phyloP scores from a whole-genome alignment of 2,329 filamentous ascomycete species.

The Botrytis elliptica region DNA sequence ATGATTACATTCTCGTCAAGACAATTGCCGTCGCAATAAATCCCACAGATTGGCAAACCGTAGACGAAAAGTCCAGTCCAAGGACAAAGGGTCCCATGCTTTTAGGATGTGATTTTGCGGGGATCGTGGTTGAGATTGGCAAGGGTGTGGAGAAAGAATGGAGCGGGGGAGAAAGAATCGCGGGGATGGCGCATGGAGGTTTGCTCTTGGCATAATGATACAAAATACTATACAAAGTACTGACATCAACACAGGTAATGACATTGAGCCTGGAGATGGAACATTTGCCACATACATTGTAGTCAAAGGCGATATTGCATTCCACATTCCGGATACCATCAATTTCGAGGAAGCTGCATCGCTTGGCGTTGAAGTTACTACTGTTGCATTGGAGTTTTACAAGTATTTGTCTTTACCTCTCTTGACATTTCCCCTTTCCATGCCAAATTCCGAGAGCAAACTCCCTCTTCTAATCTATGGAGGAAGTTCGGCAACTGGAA shows the following conservation, averaged over 20 bases:
- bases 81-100: neutral
- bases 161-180: slow-evolving; percentile 30
- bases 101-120: slow-evolving; percentile 12
- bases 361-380: slow-evolving; percentile 24
- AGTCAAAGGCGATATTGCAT: slow-evolving; percentile 42
- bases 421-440: neutral
- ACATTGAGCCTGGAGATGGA: slow-evolving; percentile 29
- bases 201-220: neutral
- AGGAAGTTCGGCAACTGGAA: slow-evolving; percentile 34
- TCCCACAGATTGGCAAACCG: slow-evolving; percentile 2
- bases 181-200: slow-evolving; percentile 30
- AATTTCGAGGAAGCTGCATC: slow-evolving; percentile 47
- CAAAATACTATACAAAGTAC: neutral
- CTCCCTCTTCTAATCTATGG: slow-evolving; percentile 39
- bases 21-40: neutral
- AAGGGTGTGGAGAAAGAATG: slow-evolving; percentile 27
- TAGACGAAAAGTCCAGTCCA: neutral
- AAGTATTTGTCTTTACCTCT: slow-evolving; percentile 10
- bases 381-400: slow-evolving; percentile 21
- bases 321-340: slow-evolving; percentile 46
- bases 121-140: slow-evolving; percentile 24
- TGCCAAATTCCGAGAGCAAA: neutral
- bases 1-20: neutral
- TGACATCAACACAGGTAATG: neutral
- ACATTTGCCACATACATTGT: slow-evolving; percentile 32